These are phyloP conservation scores for Metrosideros polymorpha DNA, from an alignment of 441 rosid genomes.

Conservation along the genomic window DNA sequence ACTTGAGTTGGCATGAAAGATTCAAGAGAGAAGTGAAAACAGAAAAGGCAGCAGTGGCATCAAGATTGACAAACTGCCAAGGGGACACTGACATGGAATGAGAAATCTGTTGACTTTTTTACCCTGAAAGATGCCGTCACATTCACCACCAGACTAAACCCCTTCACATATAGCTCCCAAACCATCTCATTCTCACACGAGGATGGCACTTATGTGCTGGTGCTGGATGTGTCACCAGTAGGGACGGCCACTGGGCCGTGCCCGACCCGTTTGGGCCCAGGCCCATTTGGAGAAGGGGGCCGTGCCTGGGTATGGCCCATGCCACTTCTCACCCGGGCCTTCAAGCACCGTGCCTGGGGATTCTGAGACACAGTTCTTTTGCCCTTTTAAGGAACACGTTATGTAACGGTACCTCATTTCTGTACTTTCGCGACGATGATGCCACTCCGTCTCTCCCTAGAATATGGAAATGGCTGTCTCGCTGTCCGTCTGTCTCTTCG, in stretches of 20 bases:
- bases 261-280: background rate
- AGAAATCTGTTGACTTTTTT: background rate
- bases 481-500: background rate
- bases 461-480: background rate
- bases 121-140: background rate
- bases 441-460: background rate
- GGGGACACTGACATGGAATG: background rate
- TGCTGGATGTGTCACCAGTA: background rate
- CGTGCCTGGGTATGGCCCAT: background rate
- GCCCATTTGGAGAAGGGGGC: background rate
- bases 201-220: background rate
- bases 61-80: background rate
- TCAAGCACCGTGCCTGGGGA: background rate
- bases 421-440: background rate
- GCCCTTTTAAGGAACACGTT: background rate
- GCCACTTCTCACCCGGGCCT: background rate
- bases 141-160: background rate
- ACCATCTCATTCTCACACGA: background rate
- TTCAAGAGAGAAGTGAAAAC: background rate
- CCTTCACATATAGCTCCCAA: background rate
- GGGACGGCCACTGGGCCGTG: background rate
- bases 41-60: background rate
- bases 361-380: background rate
- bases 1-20: background rate
- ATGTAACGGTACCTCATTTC: background rate